These are phyloP conservation scores for Triticum dicoccoides DNA, from an alignment of 176 grass and related monocot species.

Conservation along the genomic window DNA sequence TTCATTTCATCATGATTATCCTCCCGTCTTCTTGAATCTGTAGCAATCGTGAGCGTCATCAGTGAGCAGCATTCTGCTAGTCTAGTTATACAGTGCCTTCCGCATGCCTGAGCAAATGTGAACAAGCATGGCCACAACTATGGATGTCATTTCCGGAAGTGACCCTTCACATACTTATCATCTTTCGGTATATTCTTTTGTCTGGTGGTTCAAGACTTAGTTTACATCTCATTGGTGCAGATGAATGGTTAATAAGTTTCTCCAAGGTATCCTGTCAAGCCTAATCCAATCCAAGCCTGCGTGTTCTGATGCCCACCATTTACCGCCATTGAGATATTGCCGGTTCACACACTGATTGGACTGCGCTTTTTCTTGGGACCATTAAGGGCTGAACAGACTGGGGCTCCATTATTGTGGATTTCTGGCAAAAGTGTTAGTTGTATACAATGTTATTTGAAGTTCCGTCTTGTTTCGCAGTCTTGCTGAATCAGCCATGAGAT, in stretches of 20 bases:
- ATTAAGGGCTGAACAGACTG: conserved; percentile 39
- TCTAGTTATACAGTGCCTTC: neutral
- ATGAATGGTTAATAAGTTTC: conserved; percentile 10
- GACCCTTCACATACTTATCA: conserved; percentile 14
- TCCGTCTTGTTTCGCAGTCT: conserved; percentile 25
- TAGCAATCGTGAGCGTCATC: neutral
- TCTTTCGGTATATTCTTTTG: conserved; percentile 36
- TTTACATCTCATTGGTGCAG: conserved; percentile 12
- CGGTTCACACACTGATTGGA: conserved; percentile 42
- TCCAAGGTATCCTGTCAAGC: conserved; percentile 26
- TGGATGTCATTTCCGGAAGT: conserved; percentile 16
- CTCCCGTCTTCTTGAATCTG: neutral
- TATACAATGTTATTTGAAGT: conserved; percentile 47
- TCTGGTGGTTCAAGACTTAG: conserved; percentile 21
- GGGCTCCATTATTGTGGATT: conserved; percentile 64
- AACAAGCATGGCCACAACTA: conserved; percentile 8
- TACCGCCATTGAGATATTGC: conserved; percentile 30
- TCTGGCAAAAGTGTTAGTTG: conserved; percentile 31
- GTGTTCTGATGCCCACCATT: conserved; percentile 37
- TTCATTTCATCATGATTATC: neutral
- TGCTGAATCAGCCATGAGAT: conserved; percentile 25
- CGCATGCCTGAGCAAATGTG: conserved; percentile 35
- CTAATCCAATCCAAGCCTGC: conserved; percentile 21
- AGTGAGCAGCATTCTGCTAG: neutral
- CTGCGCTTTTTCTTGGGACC: conserved; percentile 37